A percentile compares a stretch with the other conserved stretches of the same genome.
Conservation (phyloP, 306 rosid genomes). For the Trichosanthes cucumerina region DNA sequence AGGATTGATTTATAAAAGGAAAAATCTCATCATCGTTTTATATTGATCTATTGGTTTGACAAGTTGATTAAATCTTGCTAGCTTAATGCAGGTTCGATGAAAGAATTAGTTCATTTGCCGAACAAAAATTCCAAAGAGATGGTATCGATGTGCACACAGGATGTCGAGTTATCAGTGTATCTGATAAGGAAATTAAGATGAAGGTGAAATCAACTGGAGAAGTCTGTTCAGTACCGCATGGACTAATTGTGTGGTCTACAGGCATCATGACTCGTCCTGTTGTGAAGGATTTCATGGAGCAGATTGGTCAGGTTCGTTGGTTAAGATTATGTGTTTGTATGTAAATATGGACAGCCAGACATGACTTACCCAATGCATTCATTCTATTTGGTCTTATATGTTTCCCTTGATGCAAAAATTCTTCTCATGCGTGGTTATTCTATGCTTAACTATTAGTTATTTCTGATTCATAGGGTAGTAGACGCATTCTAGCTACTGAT, state of each 20-base stretch:
- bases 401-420: not conserved
- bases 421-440: not conserved
- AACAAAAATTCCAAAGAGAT: slow-evolving; percentile 68
- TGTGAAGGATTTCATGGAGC: slow-evolving; percentile 72
- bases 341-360: not conserved
- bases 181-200: slow-evolving; percentile 63
- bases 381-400: not conserved
- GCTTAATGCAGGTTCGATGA: slow-evolving; percentile 67
- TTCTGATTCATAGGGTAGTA: slow-evolving; percentile 43
- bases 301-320: slow-evolving; percentile 78
- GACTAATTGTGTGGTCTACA: slow-evolving; percentile 89
- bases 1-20: not conserved
- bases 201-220: slow-evolving; percentile 62
- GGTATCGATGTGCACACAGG: slow-evolving; percentile 89
- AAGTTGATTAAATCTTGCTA: slow-evolving; percentile 12
- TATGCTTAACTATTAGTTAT: slow-evolving; percentile 1
- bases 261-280: slow-evolving; percentile 87
- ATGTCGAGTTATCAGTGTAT: slow-evolving; percentile 66
- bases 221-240: slow-evolving; percentile 65
- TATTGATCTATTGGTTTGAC: slow-evolving; percentile 2
- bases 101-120: slow-evolving; percentile 88
- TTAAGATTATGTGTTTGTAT: slow-evolving; percentile 15
- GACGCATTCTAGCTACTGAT: slow-evolving; percentile 60
- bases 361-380: not conserved
- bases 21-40: not conserved